phyloP scores from a whole-genome alignment of 495 filamentous ascomycete genomes.

The Podospora conica region DNA sequence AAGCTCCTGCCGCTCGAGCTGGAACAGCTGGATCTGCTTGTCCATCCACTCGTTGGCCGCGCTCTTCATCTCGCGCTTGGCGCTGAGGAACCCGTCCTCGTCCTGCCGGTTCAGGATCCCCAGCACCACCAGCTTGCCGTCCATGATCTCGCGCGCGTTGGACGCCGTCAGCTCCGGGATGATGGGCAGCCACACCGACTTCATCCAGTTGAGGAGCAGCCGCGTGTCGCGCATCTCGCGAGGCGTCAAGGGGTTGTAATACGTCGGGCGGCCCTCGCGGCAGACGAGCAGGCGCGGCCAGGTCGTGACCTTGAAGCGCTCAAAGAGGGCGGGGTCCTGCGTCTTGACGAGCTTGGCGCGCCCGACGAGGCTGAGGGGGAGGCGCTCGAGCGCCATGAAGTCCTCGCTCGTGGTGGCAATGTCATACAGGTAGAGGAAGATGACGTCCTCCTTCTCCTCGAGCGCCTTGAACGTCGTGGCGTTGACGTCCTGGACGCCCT shows the following conservation, averaged over 20 bases:
- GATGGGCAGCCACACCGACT: slow-evolving; percentile 92
- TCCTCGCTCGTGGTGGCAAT: slow-evolving; percentile 89
- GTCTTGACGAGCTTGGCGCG: slow-evolving; percentile 90
- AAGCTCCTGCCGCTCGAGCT: slow-evolving; percentile 83
- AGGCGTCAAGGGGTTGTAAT: slow-evolving; percentile 78
- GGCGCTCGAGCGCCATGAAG: slow-evolving; percentile 77
- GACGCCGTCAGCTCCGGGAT: slow-evolving; percentile 88
- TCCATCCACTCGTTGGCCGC: slow-evolving; percentile 98
- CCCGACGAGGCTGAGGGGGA: slow-evolving; percentile 80
- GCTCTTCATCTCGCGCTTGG: slow-evolving; percentile 87
- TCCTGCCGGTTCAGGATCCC: slow-evolving; percentile 79
- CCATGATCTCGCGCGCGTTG: slow-evolving; percentile 92
- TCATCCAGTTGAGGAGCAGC: slow-evolving; percentile 86
- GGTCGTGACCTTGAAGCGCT: slow-evolving; percentile 87
- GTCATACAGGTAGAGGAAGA: slow-evolving; percentile 97
- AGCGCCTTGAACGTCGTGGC: slow-evolving; percentile 68
- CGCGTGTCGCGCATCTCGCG: slow-evolving; percentile 83
- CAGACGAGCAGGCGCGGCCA: slow-evolving; percentile 90
- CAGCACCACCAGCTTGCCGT: slow-evolving; percentile 84
- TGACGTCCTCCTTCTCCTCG: slow-evolving; percentile 89
- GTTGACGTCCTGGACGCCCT: slow-evolving; percentile 73
- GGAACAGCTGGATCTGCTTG: slow-evolving; percentile 81
- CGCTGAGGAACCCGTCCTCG: slow-evolving; percentile 67
- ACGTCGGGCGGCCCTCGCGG: slow-evolving; percentile 78
- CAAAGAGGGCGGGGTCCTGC: slow-evolving; percentile 60